These are phyloP conservation scores for Tuber borchii DNA, from an alignment of 495 filamentous ascomycete species.

Conservation along the genomic window DNA sequence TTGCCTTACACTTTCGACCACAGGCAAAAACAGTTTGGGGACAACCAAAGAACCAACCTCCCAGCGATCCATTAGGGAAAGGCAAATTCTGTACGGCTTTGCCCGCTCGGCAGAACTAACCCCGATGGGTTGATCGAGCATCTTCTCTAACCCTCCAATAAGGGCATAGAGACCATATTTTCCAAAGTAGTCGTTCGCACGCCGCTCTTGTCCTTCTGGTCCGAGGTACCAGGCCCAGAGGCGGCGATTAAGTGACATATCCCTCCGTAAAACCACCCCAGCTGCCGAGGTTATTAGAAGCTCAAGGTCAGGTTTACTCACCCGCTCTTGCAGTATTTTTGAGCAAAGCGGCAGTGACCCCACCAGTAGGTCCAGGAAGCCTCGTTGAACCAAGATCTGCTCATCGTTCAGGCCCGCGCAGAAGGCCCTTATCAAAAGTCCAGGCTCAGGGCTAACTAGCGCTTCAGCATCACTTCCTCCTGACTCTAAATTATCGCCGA, in stretches of 20 bases:
- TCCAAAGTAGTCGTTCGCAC: conserved; percentile 68
- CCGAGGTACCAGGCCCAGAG: conserved; percentile 97
- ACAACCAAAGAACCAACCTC: conserved; percentile 88
- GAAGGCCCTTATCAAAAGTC: conserved; percentile 81
- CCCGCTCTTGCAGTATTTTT: conserved; percentile 64
- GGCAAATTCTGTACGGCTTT: conserved; percentile 80
- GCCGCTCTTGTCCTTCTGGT: conserved; percentile 52
- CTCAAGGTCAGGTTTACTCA: conserved; percentile 67
- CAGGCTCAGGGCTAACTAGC: conserved; percentile 88
- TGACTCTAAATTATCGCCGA: conserved; percentile 42
- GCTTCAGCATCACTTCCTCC: conserved; percentile 52
- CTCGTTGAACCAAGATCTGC: conserved; percentile 83
- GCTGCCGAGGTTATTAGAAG: conserved; percentile 73
- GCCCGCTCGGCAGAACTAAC: conserved; percentile 61
- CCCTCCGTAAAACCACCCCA: conserved; percentile 75
- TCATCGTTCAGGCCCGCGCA: conserved; percentile 82
- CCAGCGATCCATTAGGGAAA: conserved; percentile 96
- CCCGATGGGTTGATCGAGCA: conserved; percentile 57
- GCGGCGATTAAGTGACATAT: conserved; percentile 92
- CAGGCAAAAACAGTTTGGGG: conserved; percentile 76
- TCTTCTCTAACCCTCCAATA: conserved; percentile 63
- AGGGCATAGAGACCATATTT: conserved; percentile 68
- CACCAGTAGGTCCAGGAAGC: conserved; percentile 87
- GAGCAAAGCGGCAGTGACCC: conserved; percentile 87
- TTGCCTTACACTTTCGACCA: conserved; percentile 66